Base-by-base conservation (phyloP, 345 rosid genomes). In the Pugionium cornutum region DNA sequence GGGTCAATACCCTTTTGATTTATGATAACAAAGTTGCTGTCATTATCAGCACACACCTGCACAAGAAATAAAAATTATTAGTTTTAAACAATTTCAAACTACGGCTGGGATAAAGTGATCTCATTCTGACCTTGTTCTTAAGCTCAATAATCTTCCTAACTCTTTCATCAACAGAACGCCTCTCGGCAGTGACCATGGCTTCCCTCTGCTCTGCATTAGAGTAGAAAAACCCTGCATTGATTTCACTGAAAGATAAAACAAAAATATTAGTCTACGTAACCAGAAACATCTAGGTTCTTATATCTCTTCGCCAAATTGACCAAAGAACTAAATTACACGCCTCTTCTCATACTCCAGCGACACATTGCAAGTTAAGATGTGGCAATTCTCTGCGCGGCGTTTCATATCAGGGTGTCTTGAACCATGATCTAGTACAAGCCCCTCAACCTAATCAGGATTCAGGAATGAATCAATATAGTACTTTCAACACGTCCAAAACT, bases 341-440 rank as follows among this genome's bases (percentile, higher is more conserved):
- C 99, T 95, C 88, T 95, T 95, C 66, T 95, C 97, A 69, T 95
- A 91, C 73, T 95, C 99, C 78, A 95, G 68, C 2, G 99, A 91
- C 39, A 91, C 96, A 69, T 95, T 95, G 80, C 97, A 91, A 25
- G 99, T 95, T 77, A 95, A 74, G 68, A 95, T 89, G 75, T 83
- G 78, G 77, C 99, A 95, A 68, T 91, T 91, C 66, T 95, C 99
- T 37, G 99, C 96, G 29, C 91, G 84, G 8, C 99, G 79, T 82
- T 92, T 92, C 98, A 92, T 92, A 71, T 92, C 98, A 58, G 98
- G 98, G 81, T 92, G 98, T 72, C 98, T 86, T 3, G 99, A 95
- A 61, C 97, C 99, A 78, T 95, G 99, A 68, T 95, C 99, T 56
- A 95, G 88, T 47, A 95, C 99, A 70, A 95, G 95, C 55, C 99